A percentile compares a stretch with the other conserved stretches of the same genome.
Evolutionary conservation across 768 basidiomycete genomes (phyloP).

Genomic region (Cantharellus anzutake): DNA sequence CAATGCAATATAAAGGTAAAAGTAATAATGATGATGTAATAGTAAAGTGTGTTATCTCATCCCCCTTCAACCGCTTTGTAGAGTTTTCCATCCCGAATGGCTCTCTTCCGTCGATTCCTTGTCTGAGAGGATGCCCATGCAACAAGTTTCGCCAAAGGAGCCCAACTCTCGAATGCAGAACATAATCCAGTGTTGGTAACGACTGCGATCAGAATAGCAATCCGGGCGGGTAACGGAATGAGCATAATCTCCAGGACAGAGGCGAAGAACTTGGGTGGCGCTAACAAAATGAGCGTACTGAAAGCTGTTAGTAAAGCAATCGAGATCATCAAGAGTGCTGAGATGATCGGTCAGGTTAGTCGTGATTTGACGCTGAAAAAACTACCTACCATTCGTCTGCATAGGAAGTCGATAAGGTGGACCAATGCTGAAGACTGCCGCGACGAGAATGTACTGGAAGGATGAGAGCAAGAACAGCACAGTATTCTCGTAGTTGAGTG

Average conservation of each 20-base stretch:
- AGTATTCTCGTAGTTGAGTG: slow-evolving; percentile 83
- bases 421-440: slow-evolving; percentile 94
- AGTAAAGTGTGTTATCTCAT: slow-evolving; percentile 18
- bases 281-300: slow-evolving; percentile 58
- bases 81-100: slow-evolving; percentile 42
- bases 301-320: slow-evolving; percentile 48
- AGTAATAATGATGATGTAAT: too few species aligned
- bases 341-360: not conserved
- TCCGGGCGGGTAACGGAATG: slow-evolving; percentile 47
- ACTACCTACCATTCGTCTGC: slow-evolving; percentile 71
- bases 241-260: slow-evolving; percentile 57
- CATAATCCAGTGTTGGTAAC: slow-evolving; percentile 52
- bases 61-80: slow-evolving; percentile 78
- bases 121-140: slow-evolving; percentile 20
- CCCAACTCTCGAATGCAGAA: slow-evolving; percentile 61
- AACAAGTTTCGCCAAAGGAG: slow-evolving; percentile 34
- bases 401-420: slow-evolving; percentile 91
- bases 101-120: slow-evolving; percentile 23
- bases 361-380: not conserved
- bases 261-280: slow-evolving; percentile 39
- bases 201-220: slow-evolving; percentile 47
- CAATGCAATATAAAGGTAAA: too few species aligned
- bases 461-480: slow-evolving; percentile 84
- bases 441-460: slow-evolving; percentile 96
- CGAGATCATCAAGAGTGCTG: slow-evolving; percentile 69